A percentile compares a stretch with the other conserved stretches of the same genome.
phyloP scores from a whole-genome alignment of 2,329 filamentous ascomycete species.

The Fusarium duplospermum region DNA sequence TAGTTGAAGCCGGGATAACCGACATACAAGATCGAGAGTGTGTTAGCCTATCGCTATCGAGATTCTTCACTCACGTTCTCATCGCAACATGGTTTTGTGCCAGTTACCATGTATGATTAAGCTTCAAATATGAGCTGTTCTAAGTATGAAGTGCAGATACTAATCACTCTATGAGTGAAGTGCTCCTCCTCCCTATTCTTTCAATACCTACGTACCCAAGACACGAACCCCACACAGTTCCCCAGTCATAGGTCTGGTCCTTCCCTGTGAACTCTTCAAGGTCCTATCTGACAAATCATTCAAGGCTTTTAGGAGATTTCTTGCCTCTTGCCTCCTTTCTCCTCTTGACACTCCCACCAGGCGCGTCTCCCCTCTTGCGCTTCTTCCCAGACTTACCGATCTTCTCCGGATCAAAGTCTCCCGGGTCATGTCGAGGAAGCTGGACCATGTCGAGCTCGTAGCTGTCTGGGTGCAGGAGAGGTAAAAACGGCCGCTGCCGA shows the following conservation, averaged over 20 bases:
- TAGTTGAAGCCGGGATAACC: too few species aligned
- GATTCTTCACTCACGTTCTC: background rate
- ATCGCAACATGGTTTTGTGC: background rate
- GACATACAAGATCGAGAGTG: too few species aligned
- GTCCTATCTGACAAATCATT: background rate
- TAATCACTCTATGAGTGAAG: background rate
- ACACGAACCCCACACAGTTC: background rate
- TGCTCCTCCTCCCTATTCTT: background rate
- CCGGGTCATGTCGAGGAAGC: background rate
- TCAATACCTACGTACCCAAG: background rate
- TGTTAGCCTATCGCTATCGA: too few species aligned
- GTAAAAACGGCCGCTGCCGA: background rate
- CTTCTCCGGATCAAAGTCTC: background rate
- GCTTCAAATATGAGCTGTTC: background rate
- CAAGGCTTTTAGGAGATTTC: background rate
- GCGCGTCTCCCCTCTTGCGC: background rate
- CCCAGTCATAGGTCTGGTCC: background rate
- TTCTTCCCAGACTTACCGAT: background rate
- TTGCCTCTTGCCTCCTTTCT: background rate
- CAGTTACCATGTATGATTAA: background rate
- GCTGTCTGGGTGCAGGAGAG: rapidly evolving
- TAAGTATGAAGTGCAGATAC: background rate
- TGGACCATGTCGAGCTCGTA: background rate
- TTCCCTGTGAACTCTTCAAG: background rate
- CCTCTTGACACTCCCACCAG: background rate